Evolutionary conservation across 75 land plant genomes (phyloP).

Genomic region (Picea glauca): DNA sequence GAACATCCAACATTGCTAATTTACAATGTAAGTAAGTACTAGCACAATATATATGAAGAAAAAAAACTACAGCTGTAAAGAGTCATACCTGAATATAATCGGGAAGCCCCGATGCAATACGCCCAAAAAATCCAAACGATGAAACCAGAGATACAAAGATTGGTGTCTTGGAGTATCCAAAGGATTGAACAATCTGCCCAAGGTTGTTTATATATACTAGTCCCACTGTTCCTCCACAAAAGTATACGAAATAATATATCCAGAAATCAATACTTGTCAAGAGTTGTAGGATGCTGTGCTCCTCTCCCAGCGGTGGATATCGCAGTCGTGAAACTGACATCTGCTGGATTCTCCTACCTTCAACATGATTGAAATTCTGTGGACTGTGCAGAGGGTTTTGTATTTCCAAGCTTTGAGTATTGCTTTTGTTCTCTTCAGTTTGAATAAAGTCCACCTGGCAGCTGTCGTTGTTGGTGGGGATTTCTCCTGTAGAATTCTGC

Average conservation of each 20-base stretch:
- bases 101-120: constrained; percentile 58
- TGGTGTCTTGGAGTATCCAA: constrained; percentile 24
- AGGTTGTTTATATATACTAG: constrained; percentile 64
- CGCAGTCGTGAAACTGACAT: background rate
- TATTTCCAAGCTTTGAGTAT: background rate
- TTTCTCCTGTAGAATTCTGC: background rate
- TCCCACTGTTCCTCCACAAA: constrained; percentile 63
- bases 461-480: constrained; percentile 17
- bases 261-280: constrained; percentile 45
- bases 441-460: constrained; percentile 4
- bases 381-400: background rate
- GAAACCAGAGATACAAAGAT: constrained; percentile 41
- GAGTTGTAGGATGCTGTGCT: constrained; percentile 33
- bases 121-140: constrained; percentile 67
- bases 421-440: background rate
- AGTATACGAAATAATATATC: constrained; percentile 49
- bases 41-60: no score
- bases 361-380: background rate
- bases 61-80: background rate
- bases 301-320: constrained; percentile 36
- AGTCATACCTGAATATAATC: constrained; percentile 21
- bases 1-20: constrained; percentile 4
- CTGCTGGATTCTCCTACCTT: background rate
- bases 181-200: constrained; percentile 61
- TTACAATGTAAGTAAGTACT: no score